These are phyloP conservation scores for Entoloma clypeatum DNA, from an alignment of 1,284 basidiomycete species.

Conservation along the genomic window DNA sequence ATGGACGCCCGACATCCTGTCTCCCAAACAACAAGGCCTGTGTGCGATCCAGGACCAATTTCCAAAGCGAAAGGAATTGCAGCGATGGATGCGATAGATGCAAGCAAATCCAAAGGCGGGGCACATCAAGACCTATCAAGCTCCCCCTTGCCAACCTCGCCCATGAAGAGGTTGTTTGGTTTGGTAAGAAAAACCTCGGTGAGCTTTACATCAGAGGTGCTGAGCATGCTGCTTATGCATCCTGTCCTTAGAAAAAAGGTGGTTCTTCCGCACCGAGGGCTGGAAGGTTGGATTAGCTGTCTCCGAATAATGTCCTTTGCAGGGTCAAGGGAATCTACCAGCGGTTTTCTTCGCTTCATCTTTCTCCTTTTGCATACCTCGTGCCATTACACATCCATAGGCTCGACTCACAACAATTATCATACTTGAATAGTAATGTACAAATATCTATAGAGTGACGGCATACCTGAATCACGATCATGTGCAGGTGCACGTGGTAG, in stretches of 20 bases:
- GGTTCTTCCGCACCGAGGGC: no score
- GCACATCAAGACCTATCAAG: slow-evolving; percentile 20
- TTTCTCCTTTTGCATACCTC: no score
- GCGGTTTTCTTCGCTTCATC: no score
- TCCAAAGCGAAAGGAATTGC: slow-evolving; percentile 57
- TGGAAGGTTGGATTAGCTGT: no score
- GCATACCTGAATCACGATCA: no score
- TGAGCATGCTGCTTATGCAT: background rate
- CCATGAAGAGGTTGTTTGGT: slow-evolving; percentile 37
- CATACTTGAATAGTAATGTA: slow-evolving; percentile 11
- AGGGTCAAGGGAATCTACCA: no score
- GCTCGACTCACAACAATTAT: no score
- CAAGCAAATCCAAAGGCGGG: slow-evolving; percentile 38
- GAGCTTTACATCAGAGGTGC: slow-evolving; percentile 17
- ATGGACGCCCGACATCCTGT: background rate
- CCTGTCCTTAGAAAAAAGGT: slow-evolving; percentile 16
- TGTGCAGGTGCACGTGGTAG: no score
- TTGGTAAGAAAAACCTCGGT: slow-evolving; percentile 37
- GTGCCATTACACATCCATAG: no score
- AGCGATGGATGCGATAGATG: slow-evolving; percentile 53
- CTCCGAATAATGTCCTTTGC: no score
- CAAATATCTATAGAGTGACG: background rate
- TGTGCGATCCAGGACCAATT: slow-evolving; percentile 30
- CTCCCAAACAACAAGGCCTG: slow-evolving; percentile 1
- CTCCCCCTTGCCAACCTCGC: no score